Evolutionary conservation across 1,284 basidiomycete genomes (phyloP), one percentile per base, ranked within the genome.

Genomic region (Chondrostereum purpureum): DNA sequence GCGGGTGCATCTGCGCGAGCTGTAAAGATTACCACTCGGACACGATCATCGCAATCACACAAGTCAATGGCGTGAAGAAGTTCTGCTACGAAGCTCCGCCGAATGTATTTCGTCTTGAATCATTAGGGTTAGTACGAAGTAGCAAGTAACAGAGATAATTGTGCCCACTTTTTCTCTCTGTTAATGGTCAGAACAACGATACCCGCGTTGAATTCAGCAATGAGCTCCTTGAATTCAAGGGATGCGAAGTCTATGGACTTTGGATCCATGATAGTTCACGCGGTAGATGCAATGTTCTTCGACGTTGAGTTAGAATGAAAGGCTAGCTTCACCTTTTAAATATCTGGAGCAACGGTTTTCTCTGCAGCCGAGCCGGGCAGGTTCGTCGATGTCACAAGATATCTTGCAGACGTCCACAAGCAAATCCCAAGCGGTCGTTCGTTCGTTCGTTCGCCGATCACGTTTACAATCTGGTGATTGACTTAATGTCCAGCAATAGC

Each of bases 1-100:
- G 75, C 75, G 17, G 72, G 65, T 0, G 75, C 72, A 10, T 62
- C 68, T 35, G 61, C 68, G 39, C 78, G 75, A 1, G 76, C 71
- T 2, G 73, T 77, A 34, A 78, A 53, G 19, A 78, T 62, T 16
- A 78, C 68, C 0, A 66, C 76, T 18, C 70, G 66, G 27, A 78
- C 69, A 27, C 70, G 66, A 50, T 79, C 75, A 48, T 78, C 77
- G 42, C 58, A 65, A 58, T 78, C 73, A 21, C 67, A 68, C 1
- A 73, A 49, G 17, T 68, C 66, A 50, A 75, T 76, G 1, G 65
- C 65, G 38, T 67, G 56, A 31, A 69, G 58, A 31, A 77, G 48
- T 18, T 77, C 74, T 0, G 55, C 24, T 12, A 60, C 55, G 11
- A 76, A 11, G 46, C 51, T 4, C 43, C 45, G 16, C 54, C 63